Evolutionary conservation across 2,329 filamentous ascomycete genomes (phyloP).

Genomic region (Colletotrichum phormii): DNA sequence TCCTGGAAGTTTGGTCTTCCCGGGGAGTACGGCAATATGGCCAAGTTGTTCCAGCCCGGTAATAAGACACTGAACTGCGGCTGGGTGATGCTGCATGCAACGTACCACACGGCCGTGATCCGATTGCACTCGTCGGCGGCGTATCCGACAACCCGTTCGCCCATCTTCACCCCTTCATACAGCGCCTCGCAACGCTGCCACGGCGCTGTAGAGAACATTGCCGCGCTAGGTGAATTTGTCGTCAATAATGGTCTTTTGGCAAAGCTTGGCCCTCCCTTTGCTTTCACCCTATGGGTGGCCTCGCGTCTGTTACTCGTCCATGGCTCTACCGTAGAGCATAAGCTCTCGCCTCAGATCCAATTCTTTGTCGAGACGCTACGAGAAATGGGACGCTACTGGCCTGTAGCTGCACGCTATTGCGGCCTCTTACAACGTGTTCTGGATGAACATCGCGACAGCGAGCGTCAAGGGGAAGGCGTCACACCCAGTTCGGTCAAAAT

Average conservation of each 20-base stretch:
- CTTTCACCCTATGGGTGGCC: constrained; percentile 92
- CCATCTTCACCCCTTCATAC: constrained; percentile 90
- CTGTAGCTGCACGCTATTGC: constrained; percentile 85
- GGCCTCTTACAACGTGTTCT: constrained; percentile 84
- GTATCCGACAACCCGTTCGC: constrained; percentile 88
- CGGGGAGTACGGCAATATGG: constrained; percentile 85
- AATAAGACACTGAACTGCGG: constrained; percentile 80
- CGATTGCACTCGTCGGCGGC: constrained; percentile 91
- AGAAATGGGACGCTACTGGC: constrained; percentile 86
- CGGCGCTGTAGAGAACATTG: constrained; percentile 84
- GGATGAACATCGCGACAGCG: constrained; percentile 85
- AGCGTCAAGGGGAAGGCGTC: constrained; percentile 78
- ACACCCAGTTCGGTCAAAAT: constrained; percentile 89
- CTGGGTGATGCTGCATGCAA: constrained; percentile 92
- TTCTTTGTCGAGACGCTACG: constrained; percentile 86
- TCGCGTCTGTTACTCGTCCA: constrained; percentile 89
- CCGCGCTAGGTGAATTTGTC: constrained; percentile 82
- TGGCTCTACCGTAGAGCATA: constrained; percentile 88
- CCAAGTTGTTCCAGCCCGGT: constrained; percentile 78
- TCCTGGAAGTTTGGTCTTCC: constrained; percentile 88
- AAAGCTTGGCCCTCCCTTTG: constrained; percentile 89
- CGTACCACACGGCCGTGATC: constrained; percentile 90
- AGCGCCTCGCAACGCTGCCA: constrained; percentile 87
- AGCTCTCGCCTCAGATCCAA: constrained; percentile 81
- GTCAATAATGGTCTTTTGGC: constrained; percentile 78